Evolutionary conservation across 108 stramenopile species (phyloP), one percentile per base, ranked within the genome.

Genomic region (Nitzschia sp.): DNA sequence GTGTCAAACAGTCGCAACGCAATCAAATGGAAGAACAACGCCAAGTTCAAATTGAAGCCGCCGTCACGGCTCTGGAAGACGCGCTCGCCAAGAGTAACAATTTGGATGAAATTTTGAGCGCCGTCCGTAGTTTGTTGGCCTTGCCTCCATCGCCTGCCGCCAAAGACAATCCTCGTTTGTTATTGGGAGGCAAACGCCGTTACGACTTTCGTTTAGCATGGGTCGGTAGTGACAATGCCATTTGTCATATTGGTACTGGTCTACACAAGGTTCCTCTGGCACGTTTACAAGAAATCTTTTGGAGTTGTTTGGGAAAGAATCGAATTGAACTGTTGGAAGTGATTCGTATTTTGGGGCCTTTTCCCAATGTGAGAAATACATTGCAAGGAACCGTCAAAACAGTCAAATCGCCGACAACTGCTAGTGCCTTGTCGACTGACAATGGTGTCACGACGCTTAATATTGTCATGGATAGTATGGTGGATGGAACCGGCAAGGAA

Each of bases 251-350:
- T 32, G 95, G 95, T 0, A 95, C 92, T 21, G 85, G 90, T 9
- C 59, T 93, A 33, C 95, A 95, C 79, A 92, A 92, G 62, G 92
- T 95, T 0, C 95, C 95, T 31, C 63, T 95, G 66, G 94, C 91
- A 25, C 71, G 91, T 30, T 69, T 93, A 80, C 85, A 95, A 58
- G 92, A 93, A 75, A 73, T 93, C 2, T 95, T 84, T 66, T 45
- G 93, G 30, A 75, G 73, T 31, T 66, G 63, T 45, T 25, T 78
- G 0, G 81, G 79, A 54, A 65, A 59, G 42, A 76, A 84, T 71
- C 75, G 80, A 48, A 68, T 91, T 48, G 77, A 82, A 68, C 58
- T 89, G 55, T 33, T 81, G 13, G 95, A 95, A 81, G 95, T 93
- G 2, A 95, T 95, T 72, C 87, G 92, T 5, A 78, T 95, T 38